Evolutionary conservation across 768 basidiomycete species (phyloP).

Genomic region (Suillus lakei): DNA sequence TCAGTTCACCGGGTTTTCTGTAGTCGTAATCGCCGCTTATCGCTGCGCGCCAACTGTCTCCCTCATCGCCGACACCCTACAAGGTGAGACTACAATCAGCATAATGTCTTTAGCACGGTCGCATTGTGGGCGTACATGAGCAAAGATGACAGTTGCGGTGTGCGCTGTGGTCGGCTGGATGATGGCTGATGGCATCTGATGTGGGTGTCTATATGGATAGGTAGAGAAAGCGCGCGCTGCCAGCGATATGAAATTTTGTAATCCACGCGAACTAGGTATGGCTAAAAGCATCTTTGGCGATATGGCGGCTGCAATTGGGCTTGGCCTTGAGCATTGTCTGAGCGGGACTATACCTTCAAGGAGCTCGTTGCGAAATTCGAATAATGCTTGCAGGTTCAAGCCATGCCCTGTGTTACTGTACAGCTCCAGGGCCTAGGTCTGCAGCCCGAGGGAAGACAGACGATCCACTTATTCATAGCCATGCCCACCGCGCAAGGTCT

Average conservation of each 20-base stretch:
- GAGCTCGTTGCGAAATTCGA: neutral
- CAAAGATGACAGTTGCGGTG: constrained; percentile 14
- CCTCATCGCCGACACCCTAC: constrained; percentile 45
- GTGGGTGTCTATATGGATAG: neutral
- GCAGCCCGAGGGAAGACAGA: neutral
- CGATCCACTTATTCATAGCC: neutral
- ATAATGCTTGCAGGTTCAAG: neutral
- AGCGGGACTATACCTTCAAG: neutral
- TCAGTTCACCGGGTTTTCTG: constrained; percentile 4
- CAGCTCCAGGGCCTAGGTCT: neutral
- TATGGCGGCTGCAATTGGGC: neutral
- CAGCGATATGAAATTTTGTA: neutral
- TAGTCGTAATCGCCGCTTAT: constrained; percentile 8
- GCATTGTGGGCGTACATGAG: constrained; percentile 9
- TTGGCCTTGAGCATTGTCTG: neutral
- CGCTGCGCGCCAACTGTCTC: constrained; percentile 39
- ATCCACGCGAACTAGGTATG: constrained; percentile 1
- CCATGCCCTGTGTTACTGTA: neutral
- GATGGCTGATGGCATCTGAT: constrained; percentile 1
- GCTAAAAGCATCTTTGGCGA: neutral
- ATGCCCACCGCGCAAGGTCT: neutral
- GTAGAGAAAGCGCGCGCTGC: neutral
- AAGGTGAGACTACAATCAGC: constrained; percentile 35
- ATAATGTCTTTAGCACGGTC: neutral
- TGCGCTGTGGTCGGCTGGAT: constrained; percentile 10